A percentile compares a stretch with the other conserved stretches of the same genome.
phyloP scores from a whole-genome alignment of 1,139 yeast genomes.

The Pichia norvegensis region DNA sequence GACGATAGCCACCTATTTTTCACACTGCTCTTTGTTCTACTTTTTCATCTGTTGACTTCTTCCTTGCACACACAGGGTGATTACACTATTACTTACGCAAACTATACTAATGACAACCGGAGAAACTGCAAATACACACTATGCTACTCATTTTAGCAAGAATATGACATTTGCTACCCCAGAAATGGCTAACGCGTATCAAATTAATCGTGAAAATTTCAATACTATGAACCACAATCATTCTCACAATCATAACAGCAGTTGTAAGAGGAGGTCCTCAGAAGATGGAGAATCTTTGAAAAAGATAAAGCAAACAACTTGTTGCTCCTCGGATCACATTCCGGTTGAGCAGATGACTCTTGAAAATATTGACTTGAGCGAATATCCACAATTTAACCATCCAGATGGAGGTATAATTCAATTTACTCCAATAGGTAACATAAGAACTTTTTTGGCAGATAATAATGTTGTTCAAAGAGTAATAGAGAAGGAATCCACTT shows the following conservation, averaged over 20 bases:
- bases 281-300: conserved; percentile 24
- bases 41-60: background rate
- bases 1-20: background rate
- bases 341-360: conserved; percentile 18
- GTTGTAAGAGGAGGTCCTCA: conserved; percentile 28
- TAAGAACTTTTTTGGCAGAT: conserved; percentile 27
- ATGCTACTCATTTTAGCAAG: conserved; percentile 1
- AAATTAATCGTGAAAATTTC: conserved; percentile 10
- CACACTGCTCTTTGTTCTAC: background rate
- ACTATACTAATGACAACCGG: background rate
- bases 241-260: conserved; percentile 10
- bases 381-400: conserved; percentile 55
- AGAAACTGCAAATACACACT: background rate
- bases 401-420: conserved; percentile 61
- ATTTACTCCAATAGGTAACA: conserved; percentile 56
- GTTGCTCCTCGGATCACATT: conserved; percentile 1
- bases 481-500: conserved; percentile 27
- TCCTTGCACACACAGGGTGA: conserved; percentile 1
- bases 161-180: conserved; percentile 5
- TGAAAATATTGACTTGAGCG: conserved; percentile 30
- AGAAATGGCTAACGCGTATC: conserved; percentile 5
- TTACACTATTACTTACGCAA: background rate
- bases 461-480: conserved; percentile 24
- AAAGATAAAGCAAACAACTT: conserved; percentile 23
- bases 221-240: conserved; percentile 3